phyloP scores from a whole-genome alignment of 306 rosid genomes.

The Sophora flavescens region DNA sequence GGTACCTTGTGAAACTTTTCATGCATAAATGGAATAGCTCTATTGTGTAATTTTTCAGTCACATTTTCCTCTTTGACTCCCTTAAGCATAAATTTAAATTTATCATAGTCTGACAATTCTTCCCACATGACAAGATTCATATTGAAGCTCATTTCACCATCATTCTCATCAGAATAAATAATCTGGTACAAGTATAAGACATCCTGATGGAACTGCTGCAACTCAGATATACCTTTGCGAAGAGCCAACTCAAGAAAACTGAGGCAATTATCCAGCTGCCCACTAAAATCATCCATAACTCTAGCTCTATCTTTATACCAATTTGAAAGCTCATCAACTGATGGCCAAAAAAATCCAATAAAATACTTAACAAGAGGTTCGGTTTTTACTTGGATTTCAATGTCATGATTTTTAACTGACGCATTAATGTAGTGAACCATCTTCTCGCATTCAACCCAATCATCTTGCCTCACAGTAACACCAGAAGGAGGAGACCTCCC shows the following conservation, averaged over 20 bases:
- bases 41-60: slow-evolving; percentile 63
- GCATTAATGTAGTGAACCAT: slow-evolving; percentile 66
- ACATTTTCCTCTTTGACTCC: slow-evolving; percentile 83
- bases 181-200: slow-evolving; percentile 75
- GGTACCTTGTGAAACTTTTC: slow-evolving; percentile 59
- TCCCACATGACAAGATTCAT: slow-evolving; percentile 81
- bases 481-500: slow-evolving; percentile 85
- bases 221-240: slow-evolving; percentile 77
- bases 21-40: slow-evolving; percentile 85
- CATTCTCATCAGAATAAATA: slow-evolving; percentile 75
- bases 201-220: slow-evolving; percentile 78
- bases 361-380: slow-evolving; percentile 87
- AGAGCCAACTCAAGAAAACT: slow-evolving; percentile 81
- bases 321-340: slow-evolving; percentile 65
- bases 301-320: slow-evolving; percentile 92
- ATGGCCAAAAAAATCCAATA: slow-evolving; percentile 85
- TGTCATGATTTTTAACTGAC: slow-evolving; percentile 57
- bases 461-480: slow-evolving; percentile 83
- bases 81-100: slow-evolving; percentile 86
- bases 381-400: slow-evolving; percentile 69
- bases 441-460: slow-evolving; percentile 98
- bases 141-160: slow-evolving; percentile 55
- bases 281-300: slow-evolving; percentile 81
- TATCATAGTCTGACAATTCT: slow-evolving; percentile 75
- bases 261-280: slow-evolving; percentile 90